phyloP scores from a whole-genome alignment of 768 basidiomycete species.

The Trametes meyenii region DNA sequence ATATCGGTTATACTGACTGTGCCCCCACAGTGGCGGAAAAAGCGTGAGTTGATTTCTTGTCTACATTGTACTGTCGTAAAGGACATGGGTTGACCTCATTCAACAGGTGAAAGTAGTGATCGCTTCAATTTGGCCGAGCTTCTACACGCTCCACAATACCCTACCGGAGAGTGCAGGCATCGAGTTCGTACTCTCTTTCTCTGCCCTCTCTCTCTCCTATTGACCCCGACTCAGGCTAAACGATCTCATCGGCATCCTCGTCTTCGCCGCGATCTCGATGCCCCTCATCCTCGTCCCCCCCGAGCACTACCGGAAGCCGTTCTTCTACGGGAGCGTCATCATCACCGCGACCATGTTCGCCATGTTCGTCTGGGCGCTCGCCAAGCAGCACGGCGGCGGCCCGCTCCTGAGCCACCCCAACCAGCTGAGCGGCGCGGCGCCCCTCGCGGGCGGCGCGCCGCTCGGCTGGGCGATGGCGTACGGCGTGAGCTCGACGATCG shows the following conservation, averaged over 20 bases:
- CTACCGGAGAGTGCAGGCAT: conserved; percentile 23
- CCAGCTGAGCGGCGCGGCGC: conserved; percentile 12
- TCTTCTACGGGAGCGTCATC: conserved; percentile 24
- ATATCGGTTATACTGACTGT: background rate
- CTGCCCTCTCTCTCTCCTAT: background rate
- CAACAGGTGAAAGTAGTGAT: conserved; percentile 22
- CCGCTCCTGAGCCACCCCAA: conserved; percentile 20
- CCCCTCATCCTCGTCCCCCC: conserved; percentile 30
- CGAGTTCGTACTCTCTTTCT: conserved; percentile 8
- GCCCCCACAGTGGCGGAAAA: conserved; percentile 7
- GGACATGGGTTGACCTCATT: background rate
- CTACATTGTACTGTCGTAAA: background rate
- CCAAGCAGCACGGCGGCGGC: conserved; percentile 23
- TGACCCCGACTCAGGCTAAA: conserved; percentile 7
- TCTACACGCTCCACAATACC: conserved; percentile 24
- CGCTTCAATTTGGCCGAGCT: conserved; percentile 25
- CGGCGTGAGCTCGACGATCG: conserved; percentile 27
- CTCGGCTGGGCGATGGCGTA: conserved; percentile 27
- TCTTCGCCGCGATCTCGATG: conserved; percentile 25
- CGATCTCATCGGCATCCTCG: conserved; percentile 22
- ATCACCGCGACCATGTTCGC: conserved; percentile 18
- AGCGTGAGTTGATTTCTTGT: conserved; percentile 1
- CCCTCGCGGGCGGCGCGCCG: conserved; percentile 6
- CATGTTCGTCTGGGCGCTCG: conserved; percentile 27
- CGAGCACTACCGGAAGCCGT: conserved; percentile 26